A percentile compares a stretch with the other conserved stretches of the same genome.
phyloP scores from a whole-genome alignment of 1,284 basidiomycete genomes.

The Cryptococcus amylolentus region DNA sequence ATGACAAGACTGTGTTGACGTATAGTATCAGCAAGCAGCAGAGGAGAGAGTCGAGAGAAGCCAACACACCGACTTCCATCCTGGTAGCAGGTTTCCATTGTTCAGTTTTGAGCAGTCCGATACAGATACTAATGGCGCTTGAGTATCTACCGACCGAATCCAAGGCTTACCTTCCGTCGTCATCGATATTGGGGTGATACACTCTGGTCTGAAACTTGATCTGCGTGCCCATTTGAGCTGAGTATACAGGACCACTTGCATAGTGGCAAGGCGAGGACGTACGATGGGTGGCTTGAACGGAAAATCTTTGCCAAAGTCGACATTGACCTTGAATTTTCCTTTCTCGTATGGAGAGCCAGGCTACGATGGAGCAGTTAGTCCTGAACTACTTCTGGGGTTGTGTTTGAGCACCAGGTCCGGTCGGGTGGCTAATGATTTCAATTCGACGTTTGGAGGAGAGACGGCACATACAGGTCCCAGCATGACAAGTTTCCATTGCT shows the following conservation, averaged over 20 bases:
- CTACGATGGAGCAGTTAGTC: constrained; percentile 48
- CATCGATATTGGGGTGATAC: constrained; percentile 89
- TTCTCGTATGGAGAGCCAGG: constrained; percentile 75
- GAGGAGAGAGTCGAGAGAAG: not conserved
- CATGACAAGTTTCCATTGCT: constrained; percentile 72
- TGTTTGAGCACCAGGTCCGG: not conserved
- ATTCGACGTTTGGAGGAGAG: not conserved
- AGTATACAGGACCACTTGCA: not conserved
- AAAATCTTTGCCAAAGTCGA: constrained; percentile 70
- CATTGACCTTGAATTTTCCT: constrained; percentile 72
- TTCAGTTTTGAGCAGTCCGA: constrained; percentile 53
- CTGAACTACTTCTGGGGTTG: not conserved
- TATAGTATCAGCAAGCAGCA: not conserved
- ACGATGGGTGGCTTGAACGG: constrained; percentile 87
- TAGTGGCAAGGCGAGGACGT: constrained; percentile 29
- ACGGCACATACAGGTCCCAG: constrained; percentile 63
- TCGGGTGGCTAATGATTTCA: too few relatives aligned
- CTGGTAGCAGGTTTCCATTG: constrained; percentile 83
- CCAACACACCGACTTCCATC: constrained; percentile 61
- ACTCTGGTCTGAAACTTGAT: constrained; percentile 82
- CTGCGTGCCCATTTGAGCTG: constrained; percentile 48
- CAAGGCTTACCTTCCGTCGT: constrained; percentile 72
- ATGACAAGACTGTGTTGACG: constrained; percentile 61
- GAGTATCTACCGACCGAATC: not conserved
- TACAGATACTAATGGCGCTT: constrained; percentile 53